These are phyloP conservation scores for Mucuna pruriens DNA, from an alignment of 306 rosid genomes.

Conservation along the genomic window DNA sequence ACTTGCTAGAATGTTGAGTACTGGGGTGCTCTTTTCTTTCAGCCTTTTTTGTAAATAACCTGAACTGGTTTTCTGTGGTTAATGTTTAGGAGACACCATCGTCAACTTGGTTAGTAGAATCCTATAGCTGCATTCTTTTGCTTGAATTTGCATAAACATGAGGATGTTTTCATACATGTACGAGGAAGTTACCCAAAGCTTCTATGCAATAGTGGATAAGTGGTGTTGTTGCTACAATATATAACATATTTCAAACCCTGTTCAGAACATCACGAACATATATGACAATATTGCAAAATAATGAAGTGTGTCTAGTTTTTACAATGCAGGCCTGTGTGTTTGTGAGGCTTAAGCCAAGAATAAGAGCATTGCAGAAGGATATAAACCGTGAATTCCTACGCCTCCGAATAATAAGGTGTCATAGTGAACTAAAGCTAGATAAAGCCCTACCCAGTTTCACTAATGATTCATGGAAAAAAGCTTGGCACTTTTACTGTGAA, in stretches of 20 bases:
- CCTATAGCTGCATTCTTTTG: background rate
- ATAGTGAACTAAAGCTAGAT: slow-evolving; percentile 75
- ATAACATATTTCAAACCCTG: background rate
- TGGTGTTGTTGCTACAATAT: slow-evolving; percentile 14
- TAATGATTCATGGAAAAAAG: slow-evolving; percentile 67
- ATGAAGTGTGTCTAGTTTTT: slow-evolving; percentile 32
- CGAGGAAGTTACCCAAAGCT: slow-evolving; percentile 12
- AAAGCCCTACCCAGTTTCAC: slow-evolving; percentile 57
- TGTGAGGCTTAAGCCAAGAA: slow-evolving; percentile 57
- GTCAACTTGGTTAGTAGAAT: background rate
- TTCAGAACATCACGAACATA: background rate
- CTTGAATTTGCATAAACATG: background rate
- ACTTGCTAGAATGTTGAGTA: background rate
- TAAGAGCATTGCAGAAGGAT: slow-evolving; percentile 52
- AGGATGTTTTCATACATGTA: background rate
- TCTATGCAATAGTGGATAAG: background rate
- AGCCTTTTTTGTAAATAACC: background rate
- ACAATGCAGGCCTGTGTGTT: slow-evolving; percentile 70
- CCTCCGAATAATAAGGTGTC: slow-evolving; percentile 71
- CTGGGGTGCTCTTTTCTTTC: background rate
- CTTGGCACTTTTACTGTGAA: slow-evolving; percentile 91
- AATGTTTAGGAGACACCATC: background rate
- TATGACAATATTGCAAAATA: slow-evolving; percentile 2
- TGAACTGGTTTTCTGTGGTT: background rate
- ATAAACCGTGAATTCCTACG: slow-evolving; percentile 53